Evolutionary conservation across 1,139 yeast genomes (phyloP).

Genomic region (Suhomyces kunorum): DNA sequence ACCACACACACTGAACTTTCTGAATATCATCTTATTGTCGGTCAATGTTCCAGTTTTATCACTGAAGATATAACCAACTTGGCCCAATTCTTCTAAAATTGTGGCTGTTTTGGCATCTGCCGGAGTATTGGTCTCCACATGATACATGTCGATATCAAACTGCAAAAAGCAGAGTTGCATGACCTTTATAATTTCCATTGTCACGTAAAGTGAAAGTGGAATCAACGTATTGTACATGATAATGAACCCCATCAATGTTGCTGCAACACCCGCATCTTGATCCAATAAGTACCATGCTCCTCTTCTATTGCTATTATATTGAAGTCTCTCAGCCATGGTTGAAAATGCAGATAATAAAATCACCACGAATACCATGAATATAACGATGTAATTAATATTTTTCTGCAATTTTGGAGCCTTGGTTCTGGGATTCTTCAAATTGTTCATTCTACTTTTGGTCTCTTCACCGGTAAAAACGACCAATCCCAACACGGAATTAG

Average conservation of each 20-base stretch:
- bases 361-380: conserved; percentile 86
- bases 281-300: conserved; percentile 74
- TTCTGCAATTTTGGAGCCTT: conserved; percentile 91
- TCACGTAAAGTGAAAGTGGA: conserved; percentile 91
- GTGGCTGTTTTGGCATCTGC: conserved; percentile 96
- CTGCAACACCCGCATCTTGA: conserved; percentile 82
- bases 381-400: conserved; percentile 78
- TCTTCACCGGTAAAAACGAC: conserved; percentile 95
- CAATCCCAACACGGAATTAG: conserved; percentile 69
- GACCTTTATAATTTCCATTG: conserved; percentile 92
- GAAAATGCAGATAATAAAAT: conserved; percentile 74
- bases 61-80: conserved; percentile 89
- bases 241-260: conserved; percentile 91
- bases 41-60: conserved; percentile 98
- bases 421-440: conserved; percentile 81
- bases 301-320: conserved; percentile 42
- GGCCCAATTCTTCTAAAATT: conserved; percentile 94
- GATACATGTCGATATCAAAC: conserved; percentile 94
- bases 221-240: conserved; percentile 97
- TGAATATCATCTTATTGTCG: conserved; percentile 82
- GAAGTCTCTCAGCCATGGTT: conserved; percentile 72
- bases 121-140: conserved; percentile 79
- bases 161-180: conserved; percentile 80
- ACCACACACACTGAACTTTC: conserved; percentile 84
- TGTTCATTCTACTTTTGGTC: conserved; percentile 93